Conservation (phyloP, 768 basidiomycete genomes). For the Leccinum uliginosum region DNA sequence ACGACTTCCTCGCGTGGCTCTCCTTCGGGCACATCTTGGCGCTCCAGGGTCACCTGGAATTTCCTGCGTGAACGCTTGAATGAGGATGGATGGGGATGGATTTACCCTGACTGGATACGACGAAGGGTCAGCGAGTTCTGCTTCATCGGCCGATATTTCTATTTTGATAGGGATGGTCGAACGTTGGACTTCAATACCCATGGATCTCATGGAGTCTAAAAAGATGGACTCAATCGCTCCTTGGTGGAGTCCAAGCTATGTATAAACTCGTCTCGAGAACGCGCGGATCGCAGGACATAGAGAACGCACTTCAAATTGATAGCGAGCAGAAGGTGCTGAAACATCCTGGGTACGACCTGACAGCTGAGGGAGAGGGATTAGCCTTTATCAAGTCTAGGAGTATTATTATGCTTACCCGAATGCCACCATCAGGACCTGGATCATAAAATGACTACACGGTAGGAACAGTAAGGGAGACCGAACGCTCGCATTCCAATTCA, state of each 20-base stretch:
- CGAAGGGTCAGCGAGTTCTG: constrained; percentile 17
- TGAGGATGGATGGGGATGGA: constrained; percentile 11
- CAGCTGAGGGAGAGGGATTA: constrained; percentile 35
- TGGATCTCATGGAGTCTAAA: constrained; percentile 29
- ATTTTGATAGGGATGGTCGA: constrained; percentile 28
- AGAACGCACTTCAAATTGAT: constrained; percentile 58
- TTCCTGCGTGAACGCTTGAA: constrained; percentile 13
- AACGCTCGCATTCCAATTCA: background rate
- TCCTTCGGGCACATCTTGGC: constrained; percentile 26
- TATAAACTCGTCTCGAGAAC: constrained; percentile 5
- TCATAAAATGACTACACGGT: constrained; percentile 66
- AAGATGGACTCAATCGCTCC: constrained; percentile 33
- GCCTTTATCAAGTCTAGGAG: background rate
- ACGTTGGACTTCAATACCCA: constrained; percentile 31
- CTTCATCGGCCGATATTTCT: constrained; percentile 25
- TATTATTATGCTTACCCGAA: constrained; percentile 40
- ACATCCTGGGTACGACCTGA: constrained; percentile 60
- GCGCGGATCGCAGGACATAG: background rate
- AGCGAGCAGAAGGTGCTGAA: constrained; percentile 56
- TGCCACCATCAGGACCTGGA: constrained; percentile 55
- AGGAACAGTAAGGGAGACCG: background rate
- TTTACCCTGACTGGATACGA: background rate
- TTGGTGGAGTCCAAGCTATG: constrained; percentile 30
- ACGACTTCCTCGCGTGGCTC: constrained; percentile 49
- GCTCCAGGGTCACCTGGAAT: constrained; percentile 20